These are phyloP conservation scores for Arthrobotrys conoides DNA, from an alignment of 2,329 filamentous ascomycete genomes.

Conservation along the genomic window DNA sequence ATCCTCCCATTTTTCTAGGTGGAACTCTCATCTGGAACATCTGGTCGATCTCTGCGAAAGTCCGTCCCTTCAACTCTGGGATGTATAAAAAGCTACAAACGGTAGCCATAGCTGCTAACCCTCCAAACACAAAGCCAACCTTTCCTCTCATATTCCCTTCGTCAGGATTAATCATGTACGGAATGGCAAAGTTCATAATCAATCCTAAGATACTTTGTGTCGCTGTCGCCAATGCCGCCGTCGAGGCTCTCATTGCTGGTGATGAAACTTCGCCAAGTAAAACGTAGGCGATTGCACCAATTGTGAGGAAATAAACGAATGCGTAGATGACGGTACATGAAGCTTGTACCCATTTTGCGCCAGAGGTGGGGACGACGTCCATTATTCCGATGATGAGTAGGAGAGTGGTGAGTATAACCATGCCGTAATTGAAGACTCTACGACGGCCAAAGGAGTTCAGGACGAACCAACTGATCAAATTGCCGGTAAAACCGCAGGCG, in stretches of 20 bases:
- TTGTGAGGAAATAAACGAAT: slow-evolving; percentile 68
- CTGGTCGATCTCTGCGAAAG: slow-evolving; percentile 49
- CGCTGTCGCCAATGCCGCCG: slow-evolving; percentile 69
- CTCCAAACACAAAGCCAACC: slow-evolving; percentile 68
- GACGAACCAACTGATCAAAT: slow-evolving; percentile 66
- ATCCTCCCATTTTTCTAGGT: slow-evolving; percentile 49
- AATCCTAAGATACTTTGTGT: slow-evolving; percentile 68
- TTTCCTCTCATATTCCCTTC: slow-evolving; percentile 51
- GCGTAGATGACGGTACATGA: slow-evolving; percentile 68
- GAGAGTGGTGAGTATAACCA: slow-evolving; percentile 65
- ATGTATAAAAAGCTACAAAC: slow-evolving; percentile 68
- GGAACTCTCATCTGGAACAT: slow-evolving; percentile 57
- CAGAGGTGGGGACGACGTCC: slow-evolving; percentile 66
- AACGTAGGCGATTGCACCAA: slow-evolving; percentile 69
- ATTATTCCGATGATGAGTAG: slow-evolving; percentile 68
- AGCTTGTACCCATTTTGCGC: slow-evolving; percentile 68
- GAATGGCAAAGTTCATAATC: slow-evolving; percentile 65
- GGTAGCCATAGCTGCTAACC: slow-evolving; percentile 66
- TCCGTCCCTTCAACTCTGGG: slow-evolving; percentile 68
- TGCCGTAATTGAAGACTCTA: slow-evolving; percentile 62
- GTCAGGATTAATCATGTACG: slow-evolving; percentile 62
- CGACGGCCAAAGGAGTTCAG: slow-evolving; percentile 66
- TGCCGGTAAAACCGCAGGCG: slow-evolving; percentile 67
- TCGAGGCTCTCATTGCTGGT: slow-evolving; percentile 69
- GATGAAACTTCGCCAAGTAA: slow-evolving; percentile 69